These are phyloP conservation scores for Rosa lucieae DNA, from an alignment of 306 rosid species.

Conservation along the genomic window DNA sequence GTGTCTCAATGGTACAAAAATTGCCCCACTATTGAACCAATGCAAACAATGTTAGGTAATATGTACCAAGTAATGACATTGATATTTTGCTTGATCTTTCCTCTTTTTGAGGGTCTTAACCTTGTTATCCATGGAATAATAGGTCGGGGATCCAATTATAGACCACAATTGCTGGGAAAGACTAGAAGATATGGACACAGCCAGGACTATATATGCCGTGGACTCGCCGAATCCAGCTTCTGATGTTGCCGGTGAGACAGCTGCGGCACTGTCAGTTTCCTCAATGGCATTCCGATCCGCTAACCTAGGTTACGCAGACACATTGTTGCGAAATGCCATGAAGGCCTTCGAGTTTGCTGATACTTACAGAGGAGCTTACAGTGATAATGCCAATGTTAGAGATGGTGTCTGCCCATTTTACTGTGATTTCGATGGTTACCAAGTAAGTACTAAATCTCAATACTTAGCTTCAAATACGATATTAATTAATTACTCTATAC, in stretches of 20 bases:
- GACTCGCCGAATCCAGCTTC: conserved; percentile 92
- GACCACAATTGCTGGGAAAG: conserved; percentile 96
- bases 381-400: conserved; percentile 64
- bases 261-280: conserved; percentile 80
- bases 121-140: too few relatives aligned
- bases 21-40: background rate
- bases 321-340: conserved; percentile 65
- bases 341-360: conserved; percentile 76
- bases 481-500: background rate
- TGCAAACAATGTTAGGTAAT: background rate
- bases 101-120: too few relatives aligned
- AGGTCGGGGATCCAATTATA: conserved; percentile 85
- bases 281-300: conserved; percentile 75
- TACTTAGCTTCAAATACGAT: background rate
- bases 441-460: conserved; percentile 39
- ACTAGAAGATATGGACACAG: conserved; percentile 93
- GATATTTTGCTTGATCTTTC: too few relatives aligned
- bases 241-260: conserved; percentile 80
- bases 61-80: background rate
- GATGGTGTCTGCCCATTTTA: conserved; percentile 81
- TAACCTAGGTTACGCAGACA: conserved; percentile 64
- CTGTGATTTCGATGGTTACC: conserved; percentile 89
- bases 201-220: conserved; percentile 68
- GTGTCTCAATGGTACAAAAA: background rate
- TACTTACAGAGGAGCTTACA: conserved; percentile 79